Base-by-base conservation (phyloP, 257 asterid species). In the Penstemon eatonii region DNA sequence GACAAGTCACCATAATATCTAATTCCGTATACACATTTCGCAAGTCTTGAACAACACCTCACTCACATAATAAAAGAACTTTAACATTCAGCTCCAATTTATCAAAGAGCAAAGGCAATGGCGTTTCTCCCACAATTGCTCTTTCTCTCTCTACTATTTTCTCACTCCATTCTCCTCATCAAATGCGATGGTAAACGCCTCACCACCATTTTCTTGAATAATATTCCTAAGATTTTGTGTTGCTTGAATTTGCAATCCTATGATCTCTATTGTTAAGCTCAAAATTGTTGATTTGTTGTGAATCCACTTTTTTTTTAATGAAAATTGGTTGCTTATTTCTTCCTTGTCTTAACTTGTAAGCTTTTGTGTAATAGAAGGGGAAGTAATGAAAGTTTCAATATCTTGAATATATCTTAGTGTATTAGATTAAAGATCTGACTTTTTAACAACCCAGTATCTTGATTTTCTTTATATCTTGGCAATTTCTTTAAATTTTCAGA, bases 171-270 rank as follows among this genome's bases (percentile, higher is more conserved):
- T 59, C 66, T 85, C 64, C 50, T 81, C 83, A 63, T 74, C 84
- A 83, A 71, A 54, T 84, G 88, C 71, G 93, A 83, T 63, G 97
- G 97, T 90, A 76, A 76, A 13, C 39, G 6, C 45, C 13, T 15
- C 5, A 2, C 18, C 10, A 25, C 12, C 25, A 49, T 47, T 69
- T 63, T 59, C 46, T 47, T 63, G 3, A 37, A 63, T 43, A 47
- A 4, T 25, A 25, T 43, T 18, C 41, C 13, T 57, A 11, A 7
- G 49, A 33, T 68, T 73, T 60, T 53, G 54, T 60, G 42, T 78
- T 25, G 39, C 53, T 60, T 57, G 78, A 60, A 63, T 71, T 56
- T 59, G 77, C 65, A 8, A 25, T 56, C n/a, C 33, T 70, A n/a
- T 12, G 55, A 45, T 63, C 10, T 42, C 61, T 19, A 12, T 7